Evolutionary conservation across 176 grass and related monocot genomes (phyloP), one percentile per base, ranked within the genome.

Genomic region (Themeda triandra): DNA sequence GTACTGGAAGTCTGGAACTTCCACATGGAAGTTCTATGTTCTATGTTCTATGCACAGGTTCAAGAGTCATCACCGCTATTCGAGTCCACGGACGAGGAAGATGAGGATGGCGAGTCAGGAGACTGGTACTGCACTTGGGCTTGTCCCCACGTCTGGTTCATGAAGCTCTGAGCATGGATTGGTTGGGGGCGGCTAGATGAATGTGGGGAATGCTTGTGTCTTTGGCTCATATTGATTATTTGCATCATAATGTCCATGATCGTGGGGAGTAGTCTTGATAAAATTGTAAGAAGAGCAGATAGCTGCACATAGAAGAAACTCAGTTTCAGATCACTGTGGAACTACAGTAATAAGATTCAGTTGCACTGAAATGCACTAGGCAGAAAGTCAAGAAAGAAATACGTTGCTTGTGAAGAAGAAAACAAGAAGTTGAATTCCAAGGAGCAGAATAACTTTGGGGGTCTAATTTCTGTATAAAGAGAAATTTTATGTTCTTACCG

Each of bases 261-360:
- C 25, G 86, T 87, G 5, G 83, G 89, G 37, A 95, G 75, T 33
- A 93, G 79, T 49, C 85, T 91, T 36, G 87, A 83, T 15, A 81
- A 78, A 33, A 98, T 48, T 4, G 79, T 83, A 13, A 95, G 63
- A 84, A 98, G 67, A 72, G 89, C 91, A 32, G 83, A 77, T 6
- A 92, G 13, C 95, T 98, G 95, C 51, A 86, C 14, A 80, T 63
- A 71, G 31, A 12, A 85, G 2, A 46, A 78, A 82, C 17, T n/a
- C 30, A 58, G 18, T 59, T 31, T 67, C 13, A 74, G 42, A 46
- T 66, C 21, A 77, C 29, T 31, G n/a, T 5, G 6, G 42, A 77
- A 82, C 54, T 76, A 76, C 5, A 13, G 7, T 5, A 10, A 5
- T 2, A 42, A 53, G 35, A 39, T 66, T 83, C 4, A 8, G 19